Evolutionary conservation across 2,329 filamentous ascomycete species (phyloP).

Genomic region (Stagonosporopsis cucurbitacearum): DNA sequence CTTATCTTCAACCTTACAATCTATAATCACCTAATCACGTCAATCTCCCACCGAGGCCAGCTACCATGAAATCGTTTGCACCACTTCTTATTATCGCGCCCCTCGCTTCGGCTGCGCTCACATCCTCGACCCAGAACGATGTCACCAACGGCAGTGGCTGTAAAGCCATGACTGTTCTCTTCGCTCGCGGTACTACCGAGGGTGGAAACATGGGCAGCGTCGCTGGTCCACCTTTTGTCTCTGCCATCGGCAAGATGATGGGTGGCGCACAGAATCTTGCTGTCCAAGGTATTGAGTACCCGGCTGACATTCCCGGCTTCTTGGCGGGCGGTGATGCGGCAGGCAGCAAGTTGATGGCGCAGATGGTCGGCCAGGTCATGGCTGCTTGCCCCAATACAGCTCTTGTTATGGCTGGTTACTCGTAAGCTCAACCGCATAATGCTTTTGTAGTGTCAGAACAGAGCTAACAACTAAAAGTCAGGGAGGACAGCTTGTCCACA

Average conservation of each 20-base stretch:
- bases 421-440: slow-evolving; percentile 40
- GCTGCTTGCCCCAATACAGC: slow-evolving; percentile 54
- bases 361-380: slow-evolving; percentile 49
- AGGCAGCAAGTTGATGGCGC: slow-evolving; percentile 56
- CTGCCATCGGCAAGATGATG: slow-evolving; percentile 52
- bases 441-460: neutral
- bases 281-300: slow-evolving; percentile 63
- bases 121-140: slow-evolving; percentile 35
- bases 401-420: slow-evolving; percentile 58
- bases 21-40: slow-evolving; percentile 1
- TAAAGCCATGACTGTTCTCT: slow-evolving; percentile 60
- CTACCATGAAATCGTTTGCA: slow-evolving; percentile 26
- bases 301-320: slow-evolving; percentile 55
- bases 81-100: slow-evolving; percentile 20
- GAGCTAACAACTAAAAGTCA: slow-evolving; percentile 32
- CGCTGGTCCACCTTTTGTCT: slow-evolving; percentile 60
- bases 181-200: slow-evolving; percentile 64
- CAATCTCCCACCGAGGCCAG: neutral
- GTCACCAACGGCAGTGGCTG: slow-evolving; percentile 44
- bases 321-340: slow-evolving; percentile 54
- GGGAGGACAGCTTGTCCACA: slow-evolving; percentile 54
- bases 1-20: neutral
- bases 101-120: slow-evolving; percentile 28
- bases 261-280: slow-evolving; percentile 53
- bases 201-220: slow-evolving; percentile 59